These are phyloP conservation scores for Trypanosomatidae sp. DNA, from an alignment of 208 protist genomes.

Conservation along the genomic window DNA sequence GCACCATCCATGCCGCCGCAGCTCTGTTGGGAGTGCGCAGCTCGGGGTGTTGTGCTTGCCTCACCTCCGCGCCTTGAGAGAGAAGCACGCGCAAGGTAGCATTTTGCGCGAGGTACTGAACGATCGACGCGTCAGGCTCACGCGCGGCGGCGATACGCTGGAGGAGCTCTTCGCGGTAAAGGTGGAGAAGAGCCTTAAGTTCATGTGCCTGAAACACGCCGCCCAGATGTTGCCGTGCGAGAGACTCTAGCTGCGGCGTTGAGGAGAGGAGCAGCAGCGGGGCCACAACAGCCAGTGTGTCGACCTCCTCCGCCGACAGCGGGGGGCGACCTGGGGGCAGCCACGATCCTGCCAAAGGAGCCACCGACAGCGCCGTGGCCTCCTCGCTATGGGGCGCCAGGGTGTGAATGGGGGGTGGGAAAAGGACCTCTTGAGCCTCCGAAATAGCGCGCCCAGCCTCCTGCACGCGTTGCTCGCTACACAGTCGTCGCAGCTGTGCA, in stretches of 20 bases:
- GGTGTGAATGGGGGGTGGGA: not conserved
- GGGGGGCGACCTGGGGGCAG: constrained; percentile 13
- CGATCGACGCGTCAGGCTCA: constrained; percentile 25
- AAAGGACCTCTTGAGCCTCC: constrained; percentile 1
- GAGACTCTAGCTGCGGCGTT: constrained; percentile 44
- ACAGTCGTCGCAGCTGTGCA: constrained; percentile 12
- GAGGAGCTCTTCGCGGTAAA: constrained; percentile 35
- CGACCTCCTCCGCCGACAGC: constrained; percentile 22
- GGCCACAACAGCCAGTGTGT: constrained; percentile 43
- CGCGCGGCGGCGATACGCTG: constrained; percentile 10
- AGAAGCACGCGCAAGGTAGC: constrained; percentile 33
- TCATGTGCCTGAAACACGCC: constrained; percentile 44
- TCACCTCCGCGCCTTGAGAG: constrained; percentile 9
- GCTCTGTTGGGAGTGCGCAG: not conserved
- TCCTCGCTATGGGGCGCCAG: not conserved
- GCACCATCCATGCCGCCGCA: constrained; percentile 20
- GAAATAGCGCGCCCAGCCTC: constrained; percentile 21
- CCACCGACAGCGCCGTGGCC: not conserved
- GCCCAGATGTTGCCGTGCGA: constrained; percentile 34
- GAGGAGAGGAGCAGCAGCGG: constrained; percentile 46
- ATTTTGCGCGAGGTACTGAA: constrained; percentile 36
- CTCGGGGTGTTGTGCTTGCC: not conserved
- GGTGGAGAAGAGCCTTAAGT: constrained; percentile 48
- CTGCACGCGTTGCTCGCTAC: constrained; percentile 31
- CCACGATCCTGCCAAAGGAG: constrained; percentile 9